Percentiles rank a stretch among this genome's conserved stretches.
Conservation (phyloP, 805 yeast species). For the Komagataella populi region DNA sequence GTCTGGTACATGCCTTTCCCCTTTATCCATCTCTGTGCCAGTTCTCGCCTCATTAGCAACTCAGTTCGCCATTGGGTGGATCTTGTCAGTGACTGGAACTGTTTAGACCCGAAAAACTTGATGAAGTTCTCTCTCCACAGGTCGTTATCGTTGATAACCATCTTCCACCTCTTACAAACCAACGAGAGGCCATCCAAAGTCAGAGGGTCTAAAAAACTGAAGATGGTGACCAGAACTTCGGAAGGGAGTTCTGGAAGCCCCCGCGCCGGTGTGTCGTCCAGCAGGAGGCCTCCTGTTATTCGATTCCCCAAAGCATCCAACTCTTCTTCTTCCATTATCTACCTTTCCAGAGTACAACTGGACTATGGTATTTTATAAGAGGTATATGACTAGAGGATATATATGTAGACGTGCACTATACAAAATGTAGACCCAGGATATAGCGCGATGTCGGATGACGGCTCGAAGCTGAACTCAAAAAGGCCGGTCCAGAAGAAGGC, state of each 20-base stretch:
- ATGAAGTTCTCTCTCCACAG: conserved; percentile 35
- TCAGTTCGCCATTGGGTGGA: conserved; percentile 33
- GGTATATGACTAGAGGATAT: background rate
- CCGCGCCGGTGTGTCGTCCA: background rate
- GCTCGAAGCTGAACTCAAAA: background rate
- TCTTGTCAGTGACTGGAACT: conserved; percentile 30
- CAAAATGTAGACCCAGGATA: background rate
- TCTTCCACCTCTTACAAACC: conserved; percentile 37
- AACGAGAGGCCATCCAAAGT: conserved; percentile 24
- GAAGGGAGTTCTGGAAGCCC: conserved; percentile 22
- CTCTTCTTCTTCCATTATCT: background rate
- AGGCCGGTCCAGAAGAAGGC: background rate
- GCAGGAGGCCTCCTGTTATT: background rate
- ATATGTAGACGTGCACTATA: background rate
- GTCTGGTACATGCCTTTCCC: conserved; percentile 12
- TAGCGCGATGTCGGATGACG: background rate
- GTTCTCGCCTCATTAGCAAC: conserved; percentile 23
- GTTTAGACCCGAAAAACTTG: conserved; percentile 20
- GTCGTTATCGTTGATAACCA: conserved; percentile 25
- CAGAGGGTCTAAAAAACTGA: conserved; percentile 29
- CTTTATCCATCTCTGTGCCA: conserved; percentile 25
- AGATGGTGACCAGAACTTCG: conserved; percentile 30
- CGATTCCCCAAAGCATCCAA: background rate
- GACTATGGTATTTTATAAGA: background rate
- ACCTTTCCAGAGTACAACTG: background rate